phyloP scores from a whole-genome alignment of 2,329 filamentous ascomycete genomes.

The Fusarium avenaceum region DNA sequence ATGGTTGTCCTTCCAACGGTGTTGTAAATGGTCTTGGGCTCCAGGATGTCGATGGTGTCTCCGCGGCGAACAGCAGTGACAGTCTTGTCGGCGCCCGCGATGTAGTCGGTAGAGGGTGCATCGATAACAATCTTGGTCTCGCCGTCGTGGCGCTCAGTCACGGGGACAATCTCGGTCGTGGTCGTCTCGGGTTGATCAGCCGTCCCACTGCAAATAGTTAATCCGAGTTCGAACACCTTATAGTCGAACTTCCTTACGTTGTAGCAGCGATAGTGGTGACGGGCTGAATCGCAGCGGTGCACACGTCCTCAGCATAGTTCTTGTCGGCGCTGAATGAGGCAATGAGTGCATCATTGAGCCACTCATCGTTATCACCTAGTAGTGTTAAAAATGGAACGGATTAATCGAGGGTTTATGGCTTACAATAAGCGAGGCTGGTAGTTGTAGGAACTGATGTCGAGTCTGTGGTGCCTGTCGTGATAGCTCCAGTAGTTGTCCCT shows the following conservation, averaged over 20 bases:
- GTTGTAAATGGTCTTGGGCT: conserved; percentile 9
- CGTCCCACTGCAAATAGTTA: no score
- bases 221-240: no score
- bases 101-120: conserved; percentile 7
- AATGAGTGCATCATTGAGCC: conserved; percentile 27
- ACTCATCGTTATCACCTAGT: conserved; percentile 3
- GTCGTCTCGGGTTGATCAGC: neutral
- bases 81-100: conserved; percentile 6
- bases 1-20: conserved; percentile 10
- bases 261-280: conserved; percentile 17
- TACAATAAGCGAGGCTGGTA: conserved; percentile 1
- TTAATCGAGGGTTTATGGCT: no score
- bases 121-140: conserved; percentile 11
- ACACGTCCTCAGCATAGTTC: conserved; percentile 13
- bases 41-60: conserved; percentile 2
- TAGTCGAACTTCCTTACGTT: neutral
- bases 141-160: neutral
- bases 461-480: neutral
- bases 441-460: neutral
- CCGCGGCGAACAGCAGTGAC: conserved; percentile 16
- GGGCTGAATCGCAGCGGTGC: conserved; percentile 21
- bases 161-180: neutral
- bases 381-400: no score
- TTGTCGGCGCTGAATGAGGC: conserved; percentile 2
- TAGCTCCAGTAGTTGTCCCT: no score